Evolutionary conservation across 139 green algal genomes (phyloP), one percentile per base, ranked within the genome.

Genomic region (Chlamydomonas applanata): DNA sequence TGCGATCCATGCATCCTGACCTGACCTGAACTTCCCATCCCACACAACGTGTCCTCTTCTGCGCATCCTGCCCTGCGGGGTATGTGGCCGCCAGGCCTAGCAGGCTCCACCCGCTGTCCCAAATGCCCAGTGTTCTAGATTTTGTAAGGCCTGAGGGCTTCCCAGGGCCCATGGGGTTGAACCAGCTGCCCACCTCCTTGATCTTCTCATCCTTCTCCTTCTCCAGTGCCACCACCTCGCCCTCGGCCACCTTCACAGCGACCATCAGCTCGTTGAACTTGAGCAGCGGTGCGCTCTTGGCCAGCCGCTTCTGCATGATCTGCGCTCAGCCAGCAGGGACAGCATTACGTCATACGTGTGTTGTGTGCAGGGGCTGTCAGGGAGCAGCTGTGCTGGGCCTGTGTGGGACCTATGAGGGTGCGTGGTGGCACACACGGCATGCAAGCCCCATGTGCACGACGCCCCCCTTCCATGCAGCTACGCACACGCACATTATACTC

Each of bases 211-310:
- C 79, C 13, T 72, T 76, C 2, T 82, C 68, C 3, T 70, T 34
- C 14, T 63, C 70, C 29, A 76, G 56, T 2, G 35, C 71, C 3
- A 44, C 60, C 16, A 86, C 29, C 34, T 86, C 68, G n/a, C 25
- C 53, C 56, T 89, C 83, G 14, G 81, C 30, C 53, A 52, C 33
- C 46, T 79, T 83, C 16, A 68, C 74, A 9, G 71, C 61, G 2
- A 79, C 74, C 0, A 57, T 85, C 17, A 85, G 65, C 19, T 76
- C 35, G 24, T 86, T 85, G 74, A 72, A 85, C 1, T 66, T 61
- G 0, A 45, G 46, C 54, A 89, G 75, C 0, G 77, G 72, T 20
- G 74, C 52, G 3, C 70, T 81, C 40, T 69, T 61, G 24, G 74
- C 74, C 0, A 89, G 49, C 20, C 83, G 71, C 52, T 75, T 69